Base-by-base conservation (phyloP, 2,329 filamentous ascomycete species). In the Iodosphaeria phyllophila region DNA sequence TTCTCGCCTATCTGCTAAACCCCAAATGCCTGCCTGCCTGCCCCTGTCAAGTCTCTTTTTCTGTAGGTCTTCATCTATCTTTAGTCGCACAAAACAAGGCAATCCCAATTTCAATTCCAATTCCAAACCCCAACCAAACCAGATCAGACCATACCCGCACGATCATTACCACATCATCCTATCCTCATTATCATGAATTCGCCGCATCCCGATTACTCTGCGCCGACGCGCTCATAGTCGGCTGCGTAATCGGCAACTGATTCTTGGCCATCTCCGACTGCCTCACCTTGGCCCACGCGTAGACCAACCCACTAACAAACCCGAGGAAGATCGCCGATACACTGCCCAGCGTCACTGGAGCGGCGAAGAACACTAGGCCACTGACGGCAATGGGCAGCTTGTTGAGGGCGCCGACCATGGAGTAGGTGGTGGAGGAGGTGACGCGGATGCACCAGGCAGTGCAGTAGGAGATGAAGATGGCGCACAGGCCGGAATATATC, bases 381-480 rank as follows among this genome's bases (percentile, higher is more conserved):
- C 76, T 86, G 36, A 98, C 51, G 28, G 89, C 89, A 39, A 98
- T 84, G 20, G 89, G 89, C 16, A 98, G 73, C 63, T 98, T 98
- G 66, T 98, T 98, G 42, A 98, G 63, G 11, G 86, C 82, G 33
- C 89, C 89, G 28, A 95, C 89, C 86, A 98, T 95, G 16, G 80
- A 92, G 60, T 95, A 98, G 3, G 89, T 98, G 6, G 89, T 98
- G 11, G 84, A 93, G 0, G 84, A 92, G 6, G 89, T 95, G 35
- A 92, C 79, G 37, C 89, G 84, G 35, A 98, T 91, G 47, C 89
- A 95, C 89, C 89, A 98, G 18, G 89, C 89, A 10, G 86, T 93
- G 45, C 83, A 91, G 64, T 98, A 98, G n/a, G 86, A 95, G 51
- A 98, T 98, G 56, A 93, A 92, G 43, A 95, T 84, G 25, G 84